Conservation (phyloP, 1,284 basidiomycete species). For the Tilletiaria anomala region DNA sequence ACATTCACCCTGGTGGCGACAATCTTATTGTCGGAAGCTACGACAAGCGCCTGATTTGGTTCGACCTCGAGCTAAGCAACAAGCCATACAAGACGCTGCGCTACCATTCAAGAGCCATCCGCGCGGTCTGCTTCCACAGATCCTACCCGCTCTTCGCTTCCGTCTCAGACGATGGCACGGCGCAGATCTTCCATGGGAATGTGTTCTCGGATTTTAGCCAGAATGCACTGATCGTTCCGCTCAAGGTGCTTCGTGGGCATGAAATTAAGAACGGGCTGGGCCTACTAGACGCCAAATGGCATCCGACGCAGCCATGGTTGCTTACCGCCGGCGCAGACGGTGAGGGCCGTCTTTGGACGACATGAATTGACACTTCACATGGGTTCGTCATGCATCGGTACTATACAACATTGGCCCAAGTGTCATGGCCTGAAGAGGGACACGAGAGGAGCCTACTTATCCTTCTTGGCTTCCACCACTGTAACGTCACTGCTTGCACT, state of each 20-base stretch:
- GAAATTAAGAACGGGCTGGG: conserved; percentile 69
- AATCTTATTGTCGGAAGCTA: conserved; percentile 94
- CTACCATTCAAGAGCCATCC: conserved; percentile 86
- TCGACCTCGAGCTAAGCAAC: conserved; percentile 85
- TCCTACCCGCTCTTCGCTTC: conserved; percentile 82
- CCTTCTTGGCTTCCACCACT: no score
- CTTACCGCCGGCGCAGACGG: conserved; percentile 88
- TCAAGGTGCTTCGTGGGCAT: conserved; percentile 90
- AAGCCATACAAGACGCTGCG: conserved; percentile 93
- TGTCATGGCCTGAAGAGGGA: no score
- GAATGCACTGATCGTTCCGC: conserved; percentile 86
- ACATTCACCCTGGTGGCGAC: conserved; percentile 80
- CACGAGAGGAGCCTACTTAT: no score
- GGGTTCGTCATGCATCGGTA: no score
- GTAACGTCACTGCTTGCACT: no score
- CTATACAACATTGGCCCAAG: no score
- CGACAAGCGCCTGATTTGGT: conserved; percentile 95
- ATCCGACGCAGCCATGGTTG: conserved; percentile 78
- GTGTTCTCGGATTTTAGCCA: conserved; percentile 79
- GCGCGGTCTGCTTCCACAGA: conserved; percentile 70
- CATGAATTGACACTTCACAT: no score
- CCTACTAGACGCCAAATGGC: conserved; percentile 81
- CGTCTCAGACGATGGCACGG: conserved; percentile 86
- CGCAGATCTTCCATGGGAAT: conserved; percentile 90
- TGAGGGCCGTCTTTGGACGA: conserved; percentile 62